These are phyloP conservation scores for Epichloe sibirici DNA, from an alignment of 2,329 filamentous ascomycete species.

Conservation along the genomic window DNA sequence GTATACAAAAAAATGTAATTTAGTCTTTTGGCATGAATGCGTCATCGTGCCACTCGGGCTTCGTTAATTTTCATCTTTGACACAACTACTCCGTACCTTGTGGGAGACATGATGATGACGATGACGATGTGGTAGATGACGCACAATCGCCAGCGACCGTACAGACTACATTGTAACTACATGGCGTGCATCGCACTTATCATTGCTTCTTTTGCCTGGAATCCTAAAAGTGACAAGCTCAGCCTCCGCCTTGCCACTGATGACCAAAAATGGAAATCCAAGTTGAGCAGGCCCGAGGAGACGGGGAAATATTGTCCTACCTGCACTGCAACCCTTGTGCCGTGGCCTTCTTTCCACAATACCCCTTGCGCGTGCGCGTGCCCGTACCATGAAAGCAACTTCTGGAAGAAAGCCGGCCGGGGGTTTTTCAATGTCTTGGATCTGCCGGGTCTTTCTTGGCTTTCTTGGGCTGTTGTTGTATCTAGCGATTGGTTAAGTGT, in stretches of 20 bases:
- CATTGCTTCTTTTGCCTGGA: too few relatives aligned
- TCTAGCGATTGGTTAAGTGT: not conserved
- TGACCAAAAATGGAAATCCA: too few relatives aligned
- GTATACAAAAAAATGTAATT: constrained; percentile 5
- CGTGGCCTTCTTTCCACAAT: not conserved
- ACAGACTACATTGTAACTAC: too few relatives aligned
- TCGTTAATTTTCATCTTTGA: too few relatives aligned
- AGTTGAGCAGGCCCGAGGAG: too few relatives aligned
- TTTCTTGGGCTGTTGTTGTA: not conserved
- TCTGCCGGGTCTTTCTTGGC: not conserved
- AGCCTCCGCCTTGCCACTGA: too few relatives aligned
- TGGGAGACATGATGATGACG: too few relatives aligned
- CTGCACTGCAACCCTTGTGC: not conserved
- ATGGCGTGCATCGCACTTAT: too few relatives aligned
- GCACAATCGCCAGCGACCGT: too few relatives aligned
- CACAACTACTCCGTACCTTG: not conserved
- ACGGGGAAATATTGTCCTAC: too few relatives aligned
- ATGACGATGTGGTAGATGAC: too few relatives aligned
- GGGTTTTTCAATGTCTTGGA: not conserved
- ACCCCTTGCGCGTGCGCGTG: not conserved
- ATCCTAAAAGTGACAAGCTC: too few relatives aligned
- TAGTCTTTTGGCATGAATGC: not conserved
- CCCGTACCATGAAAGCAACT: not conserved
- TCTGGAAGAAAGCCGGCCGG: not conserved
- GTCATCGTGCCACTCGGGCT: not conserved